A percentile compares a stretch with the other conserved stretches of the same genome.
phyloP scores from a whole-genome alignment of 345 rosid genomes.

The Cardamine resedifolia region DNA sequence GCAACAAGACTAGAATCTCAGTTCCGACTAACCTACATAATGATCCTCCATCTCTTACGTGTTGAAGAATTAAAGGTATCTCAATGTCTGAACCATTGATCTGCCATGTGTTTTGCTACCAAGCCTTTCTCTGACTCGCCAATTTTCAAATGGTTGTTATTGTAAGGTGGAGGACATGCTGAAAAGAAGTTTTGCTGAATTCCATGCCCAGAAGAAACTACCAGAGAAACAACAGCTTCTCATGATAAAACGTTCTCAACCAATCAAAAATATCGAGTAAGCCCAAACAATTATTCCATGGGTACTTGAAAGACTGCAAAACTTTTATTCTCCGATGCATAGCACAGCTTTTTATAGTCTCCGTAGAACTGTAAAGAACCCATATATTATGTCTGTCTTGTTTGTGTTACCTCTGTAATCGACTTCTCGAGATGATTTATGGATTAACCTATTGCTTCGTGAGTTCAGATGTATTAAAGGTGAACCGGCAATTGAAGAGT shows the following conservation, averaged over 20 bases:
- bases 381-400: neutral
- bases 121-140: constrained; percentile 2
- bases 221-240: constrained; percentile 84
- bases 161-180: constrained; percentile 95
- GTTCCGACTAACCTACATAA: constrained; percentile 92
- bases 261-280: constrained; percentile 74
- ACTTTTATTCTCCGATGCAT: neutral
- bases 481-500: constrained; percentile 89
- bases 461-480: constrained; percentile 81
- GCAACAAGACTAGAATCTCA: constrained; percentile 89
- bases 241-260: constrained; percentile 71
- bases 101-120: constrained; percentile 6
- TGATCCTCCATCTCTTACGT: constrained; percentile 97
- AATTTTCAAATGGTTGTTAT: constrained; percentile 27
- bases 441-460: constrained; percentile 25
- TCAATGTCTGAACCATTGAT: constrained; percentile 16
- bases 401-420: neutral
- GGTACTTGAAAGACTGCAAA: constrained; percentile 13
- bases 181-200: constrained; percentile 98
- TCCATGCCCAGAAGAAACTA: constrained; percentile 87
- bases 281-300: constrained; percentile 33
- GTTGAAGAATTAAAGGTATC: constrained; percentile 97
- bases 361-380: neutral
- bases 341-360: constrained; percentile 13
- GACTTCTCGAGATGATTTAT: neutral